phyloP scores from a whole-genome alignment of 2,329 filamentous ascomycete genomes.

The Cryphonectria parasitica region DNA sequence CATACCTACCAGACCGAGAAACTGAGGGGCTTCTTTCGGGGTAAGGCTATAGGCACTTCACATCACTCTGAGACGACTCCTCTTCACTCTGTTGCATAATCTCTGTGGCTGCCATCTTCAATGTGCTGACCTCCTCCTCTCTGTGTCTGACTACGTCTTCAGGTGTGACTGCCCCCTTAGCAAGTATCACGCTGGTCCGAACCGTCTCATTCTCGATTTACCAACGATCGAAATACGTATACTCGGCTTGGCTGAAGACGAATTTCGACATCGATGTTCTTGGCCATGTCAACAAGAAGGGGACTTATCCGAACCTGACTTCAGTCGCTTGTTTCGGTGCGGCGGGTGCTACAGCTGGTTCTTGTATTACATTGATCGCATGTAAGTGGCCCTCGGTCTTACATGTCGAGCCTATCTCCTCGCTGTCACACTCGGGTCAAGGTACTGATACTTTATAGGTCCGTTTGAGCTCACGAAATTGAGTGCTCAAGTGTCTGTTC shows the following conservation, averaged over 20 bases:
- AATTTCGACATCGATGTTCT: conserved; percentile 73
- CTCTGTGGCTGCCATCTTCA: not conserved
- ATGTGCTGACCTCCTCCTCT: conserved; percentile 29
- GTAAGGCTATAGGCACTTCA: conserved; percentile 47
- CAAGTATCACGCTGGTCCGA: conserved; percentile 48
- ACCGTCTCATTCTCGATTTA: conserved; percentile 58
- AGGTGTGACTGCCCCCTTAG: conserved; percentile 81
- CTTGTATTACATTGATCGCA: conserved; percentile 77
- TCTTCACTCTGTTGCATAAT: not conserved
- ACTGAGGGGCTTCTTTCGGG: conserved; percentile 77
- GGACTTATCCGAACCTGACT: conserved; percentile 72
- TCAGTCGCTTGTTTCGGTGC: conserved; percentile 77
- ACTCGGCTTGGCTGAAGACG: conserved; percentile 70
- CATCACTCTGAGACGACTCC: not conserved
- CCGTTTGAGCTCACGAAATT: conserved; percentile 91
- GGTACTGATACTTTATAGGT: conserved; percentile 46
- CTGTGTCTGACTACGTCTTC: conserved; percentile 10
- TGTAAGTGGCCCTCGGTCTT: conserved; percentile 53
- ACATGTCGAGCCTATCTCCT: conserved; percentile 8
- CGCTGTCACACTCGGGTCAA: not conserved
- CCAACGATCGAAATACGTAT: conserved; percentile 73
- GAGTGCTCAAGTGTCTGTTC: conserved; percentile 81
- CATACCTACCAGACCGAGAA: conserved; percentile 78
- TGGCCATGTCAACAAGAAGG: conserved; percentile 70
- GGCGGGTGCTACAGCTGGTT: conserved; percentile 78